phyloP scores from a whole-genome alignment of 2,329 filamentous ascomycete species.

The Leptographium flavum region DNA sequence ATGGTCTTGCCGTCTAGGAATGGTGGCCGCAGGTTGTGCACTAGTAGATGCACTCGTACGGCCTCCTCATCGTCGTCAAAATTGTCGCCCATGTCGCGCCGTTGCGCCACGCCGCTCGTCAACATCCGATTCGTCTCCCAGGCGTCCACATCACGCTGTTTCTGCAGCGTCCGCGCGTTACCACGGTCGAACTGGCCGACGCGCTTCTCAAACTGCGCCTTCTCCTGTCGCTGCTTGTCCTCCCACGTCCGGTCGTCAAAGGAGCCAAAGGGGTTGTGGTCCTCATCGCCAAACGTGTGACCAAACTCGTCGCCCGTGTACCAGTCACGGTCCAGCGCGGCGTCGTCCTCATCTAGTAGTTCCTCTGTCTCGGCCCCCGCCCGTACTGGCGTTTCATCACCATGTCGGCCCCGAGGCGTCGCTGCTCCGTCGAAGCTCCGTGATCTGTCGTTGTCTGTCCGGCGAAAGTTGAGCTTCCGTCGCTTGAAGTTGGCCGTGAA shows the following conservation, averaged over 20 bases:
- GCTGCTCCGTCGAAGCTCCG: slow-evolving; percentile 21
- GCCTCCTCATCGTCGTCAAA: slow-evolving; percentile 86
- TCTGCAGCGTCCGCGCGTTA: slow-evolving; percentile 64
- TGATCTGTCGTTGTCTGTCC: slow-evolving; percentile 38
- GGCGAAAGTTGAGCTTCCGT: slow-evolving; percentile 51
- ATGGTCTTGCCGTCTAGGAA: slow-evolving; percentile 91
- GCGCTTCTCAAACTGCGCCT: slow-evolving; percentile 67
- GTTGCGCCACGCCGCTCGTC: slow-evolving; percentile 85
- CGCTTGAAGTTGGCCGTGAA: slow-evolving; percentile 32
- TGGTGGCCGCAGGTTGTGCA: slow-evolving; percentile 86
- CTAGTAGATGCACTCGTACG: slow-evolving; percentile 75
- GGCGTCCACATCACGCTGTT: slow-evolving; percentile 87
- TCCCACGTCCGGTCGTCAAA: slow-evolving; percentile 63
- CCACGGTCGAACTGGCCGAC: slow-evolving; percentile 49
- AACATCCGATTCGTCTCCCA: slow-evolving; percentile 99
- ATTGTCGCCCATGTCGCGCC: slow-evolving; percentile 65
- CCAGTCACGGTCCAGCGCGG: slow-evolving; percentile 80
- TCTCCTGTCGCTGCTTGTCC: slow-evolving; percentile 53
- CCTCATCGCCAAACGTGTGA: slow-evolving; percentile 77
- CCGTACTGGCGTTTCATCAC: slow-evolving; percentile 29
- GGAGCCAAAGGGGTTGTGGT: slow-evolving; percentile 81
- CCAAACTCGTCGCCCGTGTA: slow-evolving; percentile 74
- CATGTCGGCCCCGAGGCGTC: slow-evolving; percentile 9
- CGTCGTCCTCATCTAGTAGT: slow-evolving; percentile 52
- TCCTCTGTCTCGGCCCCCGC: slow-evolving; percentile 44